Conservation (phyloP, 768 basidiomycete genomes). For the Dictyophora rubrovolvata region DNA sequence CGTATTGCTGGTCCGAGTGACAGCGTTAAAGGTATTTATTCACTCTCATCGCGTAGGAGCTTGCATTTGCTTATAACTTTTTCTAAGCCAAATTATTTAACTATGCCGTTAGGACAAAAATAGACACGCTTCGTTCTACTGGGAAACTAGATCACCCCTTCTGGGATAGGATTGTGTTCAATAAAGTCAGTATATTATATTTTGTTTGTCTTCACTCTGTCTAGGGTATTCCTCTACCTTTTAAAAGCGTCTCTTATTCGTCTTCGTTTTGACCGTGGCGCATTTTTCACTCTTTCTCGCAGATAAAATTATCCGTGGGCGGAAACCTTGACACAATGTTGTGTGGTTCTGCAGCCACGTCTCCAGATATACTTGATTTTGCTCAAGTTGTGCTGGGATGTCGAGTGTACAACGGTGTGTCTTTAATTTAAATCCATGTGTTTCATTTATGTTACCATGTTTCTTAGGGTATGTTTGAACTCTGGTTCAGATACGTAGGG, state of each 20-base stretch:
- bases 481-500: not conserved
- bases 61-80: slow-evolving; percentile 1
- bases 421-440: not conserved
- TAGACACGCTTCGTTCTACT: slow-evolving; percentile 55
- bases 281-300: not conserved
- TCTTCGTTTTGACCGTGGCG: slow-evolving; percentile 1
- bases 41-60: not conserved
- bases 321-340: slow-evolving; percentile 60
- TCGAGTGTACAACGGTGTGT: slow-evolving; percentile 65
- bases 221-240: not conserved
- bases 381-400: slow-evolving; percentile 71
- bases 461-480: not conserved
- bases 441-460: too few relatives aligned
- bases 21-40: not conserved
- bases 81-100: slow-evolving; percentile 61
- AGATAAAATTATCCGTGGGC: slow-evolving; percentile 78
- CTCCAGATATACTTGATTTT: slow-evolving; percentile 78
- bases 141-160: slow-evolving; percentile 66
- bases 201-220: not conserved
- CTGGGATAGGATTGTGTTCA: slow-evolving; percentile 87
- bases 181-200: slow-evolving; percentile 82
- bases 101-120: slow-evolving; percentile 67
- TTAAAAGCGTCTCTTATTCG: too few relatives aligned
- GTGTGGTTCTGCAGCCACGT: slow-evolving; percentile 86
- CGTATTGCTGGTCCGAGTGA: slow-evolving; percentile 38